A percentile compares a stretch with the other conserved stretches of the same genome.
phyloP scores from a whole-genome alignment of 805 yeast species.

The Clavispora asparagi region DNA sequence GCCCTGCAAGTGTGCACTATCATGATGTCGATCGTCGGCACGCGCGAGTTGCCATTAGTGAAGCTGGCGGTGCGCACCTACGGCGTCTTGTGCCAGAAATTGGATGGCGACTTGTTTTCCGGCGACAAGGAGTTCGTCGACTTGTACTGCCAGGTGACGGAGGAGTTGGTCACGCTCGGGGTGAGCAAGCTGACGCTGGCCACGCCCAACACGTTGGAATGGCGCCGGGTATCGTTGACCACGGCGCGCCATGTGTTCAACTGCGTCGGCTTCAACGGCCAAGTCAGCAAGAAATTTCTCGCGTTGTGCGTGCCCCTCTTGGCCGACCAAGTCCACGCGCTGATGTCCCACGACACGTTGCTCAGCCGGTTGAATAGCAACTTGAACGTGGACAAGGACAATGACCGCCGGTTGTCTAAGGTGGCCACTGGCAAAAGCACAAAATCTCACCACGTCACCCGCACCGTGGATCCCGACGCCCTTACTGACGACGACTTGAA shows the following conservation, averaged over 20 bases:
- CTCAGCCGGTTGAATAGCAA: slow-evolving; percentile 20
- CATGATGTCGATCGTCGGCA: slow-evolving; percentile 44
- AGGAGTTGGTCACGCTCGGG: slow-evolving; percentile 13
- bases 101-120: slow-evolving; percentile 55
- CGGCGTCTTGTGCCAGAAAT: slow-evolving; percentile 31
- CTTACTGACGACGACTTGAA: slow-evolving; percentile 36
- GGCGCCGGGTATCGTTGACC: slow-evolving; percentile 40
- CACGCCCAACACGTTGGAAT: slow-evolving; percentile 34
- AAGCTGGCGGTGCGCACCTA: slow-evolving; percentile 49
- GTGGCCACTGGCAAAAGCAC: slow-evolving; percentile 21
- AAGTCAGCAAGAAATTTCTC: slow-evolving; percentile 25
- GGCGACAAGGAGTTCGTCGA: slow-evolving; percentile 59
- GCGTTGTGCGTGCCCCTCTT: slow-evolving; percentile 34
- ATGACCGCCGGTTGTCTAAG: slow-evolving; percentile 18
- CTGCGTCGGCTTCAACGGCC: slow-evolving; percentile 31
- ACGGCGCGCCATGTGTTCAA: slow-evolving; percentile 36
- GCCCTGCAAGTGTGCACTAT: slow-evolving; percentile 65
- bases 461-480: slow-evolving; percentile 29
- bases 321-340: slow-evolving; percentile 26
- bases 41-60: slow-evolving; percentile 58
- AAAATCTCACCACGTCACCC: slow-evolving; percentile 3
- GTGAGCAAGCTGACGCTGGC: slow-evolving; percentile 9
- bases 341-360: slow-evolving; percentile 16
- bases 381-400: slow-evolving; percentile 23
- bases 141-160: slow-evolving; percentile 28